Base-by-base conservation (phyloP, 805 yeast genomes). In the Kodamaea restingae region DNA sequence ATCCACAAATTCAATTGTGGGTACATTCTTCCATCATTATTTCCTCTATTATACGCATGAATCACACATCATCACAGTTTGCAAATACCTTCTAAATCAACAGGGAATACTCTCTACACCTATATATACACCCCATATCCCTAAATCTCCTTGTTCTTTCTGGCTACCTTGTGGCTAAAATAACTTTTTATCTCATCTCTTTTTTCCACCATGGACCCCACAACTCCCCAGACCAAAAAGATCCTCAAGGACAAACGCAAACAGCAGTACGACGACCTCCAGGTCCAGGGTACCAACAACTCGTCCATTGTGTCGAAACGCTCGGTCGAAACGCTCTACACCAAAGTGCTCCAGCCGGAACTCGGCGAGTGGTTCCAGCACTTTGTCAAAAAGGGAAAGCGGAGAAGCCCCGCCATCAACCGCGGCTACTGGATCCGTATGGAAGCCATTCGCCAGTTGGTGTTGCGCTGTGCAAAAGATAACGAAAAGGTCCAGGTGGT, bases 401-500 rank as follows among this genome's bases (percentile, higher is more conserved):
- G 90, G 55, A 63, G 95, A 33, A 80, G 91, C 0, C 95, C 95
- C 0, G 80, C 84, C 3, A 84, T 85, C 27, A 86, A 86, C 51
- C 63, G 95, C 48, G 95, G 95, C 0, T 85, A 85, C 58, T 85
- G 93, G 90, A 65, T 83, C 8, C 66, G 95, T 42, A 79, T 85
- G 78, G 79, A 81, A 49, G 77, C 86, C 2, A 80, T 86, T 36
- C 71, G 76, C 44, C 66, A 67, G 30, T 59, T 76, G 28, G 64
- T 84, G 10, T 60, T 66, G 18, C 60, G 70, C 18, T 55, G 73
- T 2, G 42, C 28, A 4, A 36, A 50, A 7, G 55, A 61, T 17
- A 54, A 46, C 3, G 43, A 41, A 3, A 42, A 49, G 4, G 63
- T 75, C 4, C 54, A 62, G 9, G 67, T 86, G 1, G 68, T 85